A percentile compares a stretch with the other conserved stretches of the same genome.
Conservation (phyloP, 2,329 filamentous ascomycete species). For the Fusarium newnesense region DNA sequence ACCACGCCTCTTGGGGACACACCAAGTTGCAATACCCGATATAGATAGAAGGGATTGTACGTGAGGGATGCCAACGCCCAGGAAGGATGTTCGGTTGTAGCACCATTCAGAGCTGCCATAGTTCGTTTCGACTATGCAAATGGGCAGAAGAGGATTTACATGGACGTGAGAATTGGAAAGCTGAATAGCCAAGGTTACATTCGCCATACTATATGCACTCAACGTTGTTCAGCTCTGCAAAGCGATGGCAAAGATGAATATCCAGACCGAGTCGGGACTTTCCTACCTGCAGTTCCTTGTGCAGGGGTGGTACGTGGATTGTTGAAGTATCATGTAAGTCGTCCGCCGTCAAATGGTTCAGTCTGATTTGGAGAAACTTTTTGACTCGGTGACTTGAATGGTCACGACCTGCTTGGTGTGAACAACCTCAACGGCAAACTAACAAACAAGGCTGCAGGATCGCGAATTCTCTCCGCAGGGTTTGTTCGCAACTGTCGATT, state of each 20-base stretch:
- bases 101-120: constrained; percentile 24
- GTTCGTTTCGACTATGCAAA: constrained; percentile 2
- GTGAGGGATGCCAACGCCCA: constrained; percentile 25
- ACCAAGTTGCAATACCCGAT: constrained; percentile 30
- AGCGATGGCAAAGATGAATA: constrained; percentile 2
- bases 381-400: constrained; percentile 14
- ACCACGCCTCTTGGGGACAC: constrained; percentile 24
- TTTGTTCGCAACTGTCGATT: constrained; percentile 6
- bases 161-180: constrained; percentile 2
- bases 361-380: constrained; percentile 13
- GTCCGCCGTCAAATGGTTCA: constrained; percentile 19
- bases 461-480: constrained; percentile 12
- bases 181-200: constrained; percentile 30
- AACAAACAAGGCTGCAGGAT: constrained; percentile 28
- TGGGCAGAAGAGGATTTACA: background rate
- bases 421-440: constrained; percentile 7
- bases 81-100: constrained; percentile 19
- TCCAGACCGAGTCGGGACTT: constrained; percentile 13
- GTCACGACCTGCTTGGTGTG: constrained; percentile 25
- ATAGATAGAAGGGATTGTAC: constrained; percentile 24
- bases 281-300: constrained; percentile 16
- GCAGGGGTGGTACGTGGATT: constrained; percentile 13
- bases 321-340: constrained; percentile 9
- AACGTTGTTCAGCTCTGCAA: constrained; percentile 8
- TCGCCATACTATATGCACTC: constrained; percentile 13